Conservation (phyloP, 2,329 filamentous ascomycete genomes). For the Aaosphaeria arxii region DNA sequence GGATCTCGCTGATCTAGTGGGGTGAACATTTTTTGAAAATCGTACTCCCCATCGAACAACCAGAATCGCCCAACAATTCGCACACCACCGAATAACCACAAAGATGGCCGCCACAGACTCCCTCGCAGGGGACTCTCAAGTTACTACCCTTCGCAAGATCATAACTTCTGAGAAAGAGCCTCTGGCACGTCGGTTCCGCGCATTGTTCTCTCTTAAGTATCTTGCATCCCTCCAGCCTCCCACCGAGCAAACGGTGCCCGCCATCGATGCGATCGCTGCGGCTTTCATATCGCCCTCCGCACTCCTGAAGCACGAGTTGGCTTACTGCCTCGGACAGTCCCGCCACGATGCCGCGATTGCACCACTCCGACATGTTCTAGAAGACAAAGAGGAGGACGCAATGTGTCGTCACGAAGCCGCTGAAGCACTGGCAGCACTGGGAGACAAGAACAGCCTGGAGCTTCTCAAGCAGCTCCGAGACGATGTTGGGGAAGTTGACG, state of each 20-base stretch:
- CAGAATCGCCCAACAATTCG: no score
- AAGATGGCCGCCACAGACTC: no score
- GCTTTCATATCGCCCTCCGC: slow-evolving; percentile 82
- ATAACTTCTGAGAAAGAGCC: slow-evolving; percentile 78
- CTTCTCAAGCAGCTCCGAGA: slow-evolving; percentile 73
- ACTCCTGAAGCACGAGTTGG: slow-evolving; percentile 91
- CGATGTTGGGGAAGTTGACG: slow-evolving; percentile 69
- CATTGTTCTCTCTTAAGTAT: slow-evolving; percentile 96
- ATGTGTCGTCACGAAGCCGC: slow-evolving; percentile 98
- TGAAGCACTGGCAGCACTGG: slow-evolving; percentile 87
- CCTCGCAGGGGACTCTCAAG: slow-evolving; percentile 40
- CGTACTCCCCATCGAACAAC: no score
- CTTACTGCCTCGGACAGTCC: slow-evolving; percentile 94
- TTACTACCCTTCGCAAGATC: slow-evolving; percentile 67
- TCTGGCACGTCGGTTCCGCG: slow-evolving; percentile 87
- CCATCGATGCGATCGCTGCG: slow-evolving; percentile 80
- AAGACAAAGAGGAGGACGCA: slow-evolving; percentile 76
- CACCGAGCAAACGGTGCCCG: slow-evolving; percentile 57
- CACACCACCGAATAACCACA: no score
- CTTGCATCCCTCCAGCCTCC: slow-evolving; percentile 67
- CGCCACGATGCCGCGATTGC: slow-evolving; percentile 71
- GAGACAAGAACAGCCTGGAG: slow-evolving; percentile 69
- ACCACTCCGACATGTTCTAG: slow-evolving; percentile 69
- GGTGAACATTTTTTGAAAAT: no score
- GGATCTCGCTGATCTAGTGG: no score